Evolutionary conservation across 495 filamentous ascomycete species (phyloP).

Genomic region (Mytilinidion resinicola): DNA sequence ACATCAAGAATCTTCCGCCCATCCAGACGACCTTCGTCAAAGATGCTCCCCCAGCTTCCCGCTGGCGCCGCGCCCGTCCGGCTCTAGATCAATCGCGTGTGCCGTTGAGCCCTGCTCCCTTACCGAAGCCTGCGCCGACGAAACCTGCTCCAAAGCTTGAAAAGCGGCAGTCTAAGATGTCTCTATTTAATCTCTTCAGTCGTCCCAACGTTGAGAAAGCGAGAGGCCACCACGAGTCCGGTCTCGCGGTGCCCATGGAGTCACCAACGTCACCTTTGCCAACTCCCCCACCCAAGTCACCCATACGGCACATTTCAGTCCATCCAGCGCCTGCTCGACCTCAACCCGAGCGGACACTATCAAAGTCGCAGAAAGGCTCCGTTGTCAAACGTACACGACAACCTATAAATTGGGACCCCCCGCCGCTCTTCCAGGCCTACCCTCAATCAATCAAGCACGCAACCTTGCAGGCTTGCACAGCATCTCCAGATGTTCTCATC

Average conservation of each 20-base stretch:
- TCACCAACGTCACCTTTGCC: conserved; percentile 10
- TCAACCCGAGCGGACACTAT: not conserved
- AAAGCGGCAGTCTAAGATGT: conserved; percentile 34
- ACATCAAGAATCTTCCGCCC: conserved; percentile 5
- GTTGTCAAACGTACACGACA: conserved; percentile 5
- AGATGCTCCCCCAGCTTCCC: conserved; percentile 2
- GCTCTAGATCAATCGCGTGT: conserved; percentile 9
- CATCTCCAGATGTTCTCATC: conserved; percentile 56
- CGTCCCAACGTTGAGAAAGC: conserved; percentile 38
- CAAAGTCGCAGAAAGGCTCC: conserved; percentile 14
- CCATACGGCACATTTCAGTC: conserved; percentile 14
- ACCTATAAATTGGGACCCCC: conserved; percentile 56
- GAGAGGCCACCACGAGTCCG: conserved; percentile 35
- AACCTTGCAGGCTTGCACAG: conserved; percentile 43
- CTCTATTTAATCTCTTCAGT: conserved; percentile 39
- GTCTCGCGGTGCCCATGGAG: conserved; percentile 26
- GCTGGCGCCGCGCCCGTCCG: conserved; percentile 21
- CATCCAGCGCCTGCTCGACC: conserved; percentile 1
- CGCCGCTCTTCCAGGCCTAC: conserved; percentile 86
- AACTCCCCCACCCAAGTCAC: conserved; percentile 17
- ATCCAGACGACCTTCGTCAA: conserved; percentile 3
- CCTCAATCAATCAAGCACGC: conserved; percentile 68
- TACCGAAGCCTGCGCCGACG: not conserved
- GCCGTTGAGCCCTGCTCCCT: not conserved
- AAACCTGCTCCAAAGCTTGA: conserved; percentile 21